Percentiles rank a stretch among this genome's conserved stretches.
Evolutionary conservation across 1,284 basidiomycete genomes (phyloP).

Genomic region (Puccinia triticina): DNA sequence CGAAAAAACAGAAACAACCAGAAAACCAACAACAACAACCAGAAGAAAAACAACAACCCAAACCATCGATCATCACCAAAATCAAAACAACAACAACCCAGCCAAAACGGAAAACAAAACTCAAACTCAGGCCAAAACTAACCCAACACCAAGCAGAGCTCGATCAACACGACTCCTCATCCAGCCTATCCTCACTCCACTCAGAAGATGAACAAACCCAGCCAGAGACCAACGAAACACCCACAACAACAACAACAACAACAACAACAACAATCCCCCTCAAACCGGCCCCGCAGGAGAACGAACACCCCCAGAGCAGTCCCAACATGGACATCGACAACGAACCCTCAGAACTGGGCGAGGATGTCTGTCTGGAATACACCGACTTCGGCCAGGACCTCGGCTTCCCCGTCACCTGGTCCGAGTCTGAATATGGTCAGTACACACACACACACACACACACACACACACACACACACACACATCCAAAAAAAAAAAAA

Average conservation of each 20-base stretch:
- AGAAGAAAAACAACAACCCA: neutral
- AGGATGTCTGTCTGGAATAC: conserved; percentile 50
- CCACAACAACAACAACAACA: neutral
- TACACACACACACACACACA: no score
- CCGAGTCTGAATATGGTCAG: conserved; percentile 49
- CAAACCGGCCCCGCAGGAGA: neutral
- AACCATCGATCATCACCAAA: neutral
- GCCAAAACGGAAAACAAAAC: neutral
- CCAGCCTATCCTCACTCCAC: neutral
- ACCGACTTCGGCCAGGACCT: conserved; percentile 48
- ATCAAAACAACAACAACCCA: neutral
- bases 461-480: no score
- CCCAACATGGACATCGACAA: neutral
- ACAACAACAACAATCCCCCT: neutral
- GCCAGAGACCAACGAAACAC: no score
- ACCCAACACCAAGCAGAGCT: neutral
- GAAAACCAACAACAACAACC: neutral
- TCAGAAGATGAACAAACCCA: conserved; percentile 5
- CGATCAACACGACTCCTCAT: neutral
- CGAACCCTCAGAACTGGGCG: conserved; percentile 46
- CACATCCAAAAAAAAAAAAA: no score
- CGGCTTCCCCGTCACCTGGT: conserved; percentile 48
- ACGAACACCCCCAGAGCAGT: neutral
- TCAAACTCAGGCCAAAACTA: no score
- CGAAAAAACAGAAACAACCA: neutral